Conservation (phyloP, 768 basidiomycete species). For the Naganishia friedmannii region DNA sequence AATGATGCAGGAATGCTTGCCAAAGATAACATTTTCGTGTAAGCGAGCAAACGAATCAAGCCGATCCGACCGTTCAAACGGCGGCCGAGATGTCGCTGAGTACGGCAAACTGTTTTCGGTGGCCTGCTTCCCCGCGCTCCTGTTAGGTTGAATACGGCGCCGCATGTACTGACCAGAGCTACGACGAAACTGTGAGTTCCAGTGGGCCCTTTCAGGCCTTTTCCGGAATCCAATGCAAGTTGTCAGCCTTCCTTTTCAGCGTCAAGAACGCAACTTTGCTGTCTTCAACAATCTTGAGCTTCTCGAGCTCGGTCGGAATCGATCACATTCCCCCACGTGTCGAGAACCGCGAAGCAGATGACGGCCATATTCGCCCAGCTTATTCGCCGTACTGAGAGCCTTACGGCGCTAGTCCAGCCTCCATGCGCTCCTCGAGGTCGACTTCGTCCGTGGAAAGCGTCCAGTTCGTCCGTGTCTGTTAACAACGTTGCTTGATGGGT, state of each 20-base stretch:
- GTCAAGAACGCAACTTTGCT: not conserved
- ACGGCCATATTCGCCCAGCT: constrained; percentile 1
- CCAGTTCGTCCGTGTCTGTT: not conserved
- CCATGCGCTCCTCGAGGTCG: not conserved
- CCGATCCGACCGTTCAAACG: not conserved
- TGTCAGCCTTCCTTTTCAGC: not conserved
- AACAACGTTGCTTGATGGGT: not conserved
- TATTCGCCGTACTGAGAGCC: too few relatives aligned
- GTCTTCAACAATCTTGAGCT: not conserved
- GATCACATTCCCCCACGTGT: not conserved
- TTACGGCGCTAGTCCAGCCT: too few relatives aligned
- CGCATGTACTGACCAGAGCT: not conserved
- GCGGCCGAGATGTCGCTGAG: not conserved
- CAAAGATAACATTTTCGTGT: constrained; percentile 11
- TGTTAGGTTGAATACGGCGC: too few relatives aligned
- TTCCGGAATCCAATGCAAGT: not conserved
- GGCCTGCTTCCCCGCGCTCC: not conserved
- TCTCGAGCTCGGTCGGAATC: not conserved
- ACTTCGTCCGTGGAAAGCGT: constrained; percentile 2
- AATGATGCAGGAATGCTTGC: not conserved
- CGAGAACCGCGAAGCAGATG: not conserved
- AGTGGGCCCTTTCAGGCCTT: not conserved
- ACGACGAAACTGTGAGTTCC: not conserved
- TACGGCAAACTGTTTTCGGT: not conserved
- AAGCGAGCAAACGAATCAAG: constrained; percentile 6